Evolutionary conservation across 257 asterid genomes (phyloP), one percentile per base, ranked within the genome.

Genomic region (Knoxia roxburghii): DNA sequence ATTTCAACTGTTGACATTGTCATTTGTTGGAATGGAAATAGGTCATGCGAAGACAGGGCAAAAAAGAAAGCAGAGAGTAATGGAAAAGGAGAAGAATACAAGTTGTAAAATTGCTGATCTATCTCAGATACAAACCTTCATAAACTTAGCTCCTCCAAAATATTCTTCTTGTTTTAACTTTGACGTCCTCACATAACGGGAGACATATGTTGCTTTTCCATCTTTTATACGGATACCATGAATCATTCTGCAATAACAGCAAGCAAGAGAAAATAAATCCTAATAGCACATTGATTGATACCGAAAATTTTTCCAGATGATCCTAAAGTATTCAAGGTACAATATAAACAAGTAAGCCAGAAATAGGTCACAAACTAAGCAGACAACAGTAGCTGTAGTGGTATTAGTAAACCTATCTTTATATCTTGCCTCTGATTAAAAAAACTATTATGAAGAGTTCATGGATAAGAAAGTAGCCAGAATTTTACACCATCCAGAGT

Each of bases 161-260:
- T 56, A 83, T 72, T 90, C 97, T 79, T 93, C 99, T 81, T 93
- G 99, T 72, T 86, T 86, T 68, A 90, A 89, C 61, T 81, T 84
- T 27, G 99, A 88, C 20, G 99, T 93, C 84, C 76, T 88, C 78
- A 93, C 95, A 74, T 81, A 93, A 68, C 96, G 99, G 55, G 97
- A 93, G 67, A 90, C 95, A 49, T 84, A 93, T 21, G 95, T 81
- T 74, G 97, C 95, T 81, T 90, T 93, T 66, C 99, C 99, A 79
- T 90, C 89, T 85, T 83, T 90, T 61, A 93, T 86, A 70, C 88
- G 97, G 85, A 93, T 67, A 26, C 97, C 97, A 77, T 93, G 99
- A 73, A 93, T 90, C 99, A 93, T 90, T 77, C 99, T 93, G 80
- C 74, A 76, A 49, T 55, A 67, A 50, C 49, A 61, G 64, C 70